phyloP scores from a whole-genome alignment of 805 yeast genomes.

The Saturnispora sanitii region DNA sequence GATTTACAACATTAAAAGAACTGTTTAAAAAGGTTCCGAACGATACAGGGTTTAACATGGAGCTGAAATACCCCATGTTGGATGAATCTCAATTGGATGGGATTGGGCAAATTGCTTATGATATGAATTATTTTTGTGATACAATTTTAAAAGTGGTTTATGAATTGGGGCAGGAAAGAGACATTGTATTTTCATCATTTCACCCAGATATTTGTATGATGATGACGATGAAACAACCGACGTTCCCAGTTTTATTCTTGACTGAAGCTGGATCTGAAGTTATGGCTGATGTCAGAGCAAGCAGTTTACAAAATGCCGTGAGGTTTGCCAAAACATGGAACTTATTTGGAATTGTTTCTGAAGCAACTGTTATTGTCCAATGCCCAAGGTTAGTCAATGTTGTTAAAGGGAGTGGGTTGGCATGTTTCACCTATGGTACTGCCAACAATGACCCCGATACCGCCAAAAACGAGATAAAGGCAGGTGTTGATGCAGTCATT shows the following conservation, averaged over 20 bases:
- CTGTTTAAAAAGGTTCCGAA: constrained; percentile 72
- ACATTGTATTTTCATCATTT: constrained; percentile 83
- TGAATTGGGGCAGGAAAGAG: constrained; percentile 70
- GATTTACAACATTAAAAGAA: constrained; percentile 81
- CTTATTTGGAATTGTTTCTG: constrained; percentile 82
- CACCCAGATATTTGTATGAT: constrained; percentile 88
- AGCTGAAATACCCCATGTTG: constrained; percentile 89
- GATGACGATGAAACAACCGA: constrained; percentile 84
- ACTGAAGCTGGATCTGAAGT: constrained; percentile 77
- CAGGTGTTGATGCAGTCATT: constrained; percentile 98
- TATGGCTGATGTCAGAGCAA: constrained; percentile 89
- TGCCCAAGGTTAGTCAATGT: constrained; percentile 86
- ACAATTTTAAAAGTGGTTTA: constrained; percentile 73
- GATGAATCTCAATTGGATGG: constrained; percentile 87
- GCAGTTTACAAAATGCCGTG: constrained; percentile 82
- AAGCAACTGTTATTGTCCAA: constrained; percentile 74
- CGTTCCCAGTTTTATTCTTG: constrained; percentile 80
- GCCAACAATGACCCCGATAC: constrained; percentile 77
- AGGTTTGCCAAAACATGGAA: constrained; percentile 89
- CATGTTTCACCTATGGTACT: constrained; percentile 86
- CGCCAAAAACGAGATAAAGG: constrained; percentile 76
- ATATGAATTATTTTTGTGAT: constrained; percentile 81
- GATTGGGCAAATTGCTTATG: constrained; percentile 76
- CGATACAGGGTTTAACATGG: constrained; percentile 87
- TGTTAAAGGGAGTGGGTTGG: constrained; percentile 85